A percentile compares a stretch with the other conserved stretches of the same genome.
These are phyloP conservation scores for Flaveria floridana DNA, from an alignment of 140 eudicot species.

Conservation along the genomic window DNA sequence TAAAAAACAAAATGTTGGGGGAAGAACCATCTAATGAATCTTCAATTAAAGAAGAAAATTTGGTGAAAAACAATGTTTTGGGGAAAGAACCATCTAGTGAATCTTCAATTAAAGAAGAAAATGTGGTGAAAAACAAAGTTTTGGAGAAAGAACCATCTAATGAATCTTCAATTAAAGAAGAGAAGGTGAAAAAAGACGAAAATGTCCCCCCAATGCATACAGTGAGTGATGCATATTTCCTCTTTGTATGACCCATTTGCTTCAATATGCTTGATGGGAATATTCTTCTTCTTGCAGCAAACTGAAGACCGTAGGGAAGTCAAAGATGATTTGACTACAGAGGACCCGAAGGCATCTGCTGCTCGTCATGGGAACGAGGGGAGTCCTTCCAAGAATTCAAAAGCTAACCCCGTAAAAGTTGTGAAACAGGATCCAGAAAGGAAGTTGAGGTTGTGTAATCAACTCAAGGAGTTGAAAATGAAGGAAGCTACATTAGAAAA, in stretches of 20 bases:
- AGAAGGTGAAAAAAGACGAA: conserved; percentile 43
- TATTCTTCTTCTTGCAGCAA: conserved; percentile 30
- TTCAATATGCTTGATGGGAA: not conserved
- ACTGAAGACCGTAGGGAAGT: conserved; percentile 32
- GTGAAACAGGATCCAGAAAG: conserved; percentile 37
- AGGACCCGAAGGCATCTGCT: conserved; percentile 34
- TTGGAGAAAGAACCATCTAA: conserved; percentile 5
- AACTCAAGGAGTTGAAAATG: conserved; percentile 49
- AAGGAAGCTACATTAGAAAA: conserved; percentile 42
- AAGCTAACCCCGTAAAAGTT: conserved; percentile 28
- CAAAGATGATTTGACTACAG: conserved; percentile 29
- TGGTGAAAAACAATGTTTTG: conserved; percentile 21
- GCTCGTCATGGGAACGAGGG: conserved; percentile 30
- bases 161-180: conserved; percentile 33
- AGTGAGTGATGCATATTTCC: conserved; percentile 37
- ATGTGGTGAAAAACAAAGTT: not conserved
- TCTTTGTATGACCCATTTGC: conserved; percentile 15
- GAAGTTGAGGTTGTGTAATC: conserved; percentile 40
- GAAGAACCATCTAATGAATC: conserved; percentile 22
- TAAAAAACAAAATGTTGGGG: not conserved
- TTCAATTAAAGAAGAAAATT: conserved; percentile 35
- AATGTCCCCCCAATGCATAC: conserved; percentile 31
- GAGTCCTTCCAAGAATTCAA: conserved; percentile 20
- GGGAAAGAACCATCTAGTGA: conserved; percentile 22
- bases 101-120: conserved; percentile 24